phyloP scores from a whole-genome alignment of 345 rosid genomes.

The Eucalyptus globulus region DNA sequence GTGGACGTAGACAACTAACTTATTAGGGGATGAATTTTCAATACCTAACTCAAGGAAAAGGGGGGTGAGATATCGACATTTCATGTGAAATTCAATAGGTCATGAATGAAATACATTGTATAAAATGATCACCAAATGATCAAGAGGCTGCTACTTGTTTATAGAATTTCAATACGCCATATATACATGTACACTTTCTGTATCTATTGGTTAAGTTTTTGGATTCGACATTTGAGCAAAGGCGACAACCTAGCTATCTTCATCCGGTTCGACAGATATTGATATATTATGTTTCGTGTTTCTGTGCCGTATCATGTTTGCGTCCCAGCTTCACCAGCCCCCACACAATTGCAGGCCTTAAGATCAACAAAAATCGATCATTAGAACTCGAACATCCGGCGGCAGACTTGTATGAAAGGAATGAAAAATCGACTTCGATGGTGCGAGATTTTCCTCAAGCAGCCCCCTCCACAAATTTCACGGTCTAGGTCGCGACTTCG shows the following conservation, averaged over 20 bases:
- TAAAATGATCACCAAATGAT: background rate
- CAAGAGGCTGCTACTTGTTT: background rate
- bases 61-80: background rate
- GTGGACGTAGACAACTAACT: background rate
- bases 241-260: too few species aligned
- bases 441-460: background rate
- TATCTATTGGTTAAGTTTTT: background rate
- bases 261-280: too few species aligned
- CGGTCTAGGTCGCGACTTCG: background rate
- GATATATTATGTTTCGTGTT: background rate
- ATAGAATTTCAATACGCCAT: background rate
- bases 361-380: background rate
- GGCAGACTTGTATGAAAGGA: background rate
- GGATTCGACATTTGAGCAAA: background rate
- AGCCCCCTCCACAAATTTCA: background rate
- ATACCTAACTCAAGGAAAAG: background rate
- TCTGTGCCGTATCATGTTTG: background rate
- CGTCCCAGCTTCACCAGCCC: background rate
- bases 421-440: background rate
- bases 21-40: background rate
- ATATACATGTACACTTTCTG: background rate
- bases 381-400: background rate
- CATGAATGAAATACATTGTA: background rate
- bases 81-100: background rate
- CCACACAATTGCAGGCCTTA: background rate